Evolutionary conservation across 2,329 filamentous ascomycete species (phyloP).

Genomic region (Allantophomopsis lycopodina): DNA sequence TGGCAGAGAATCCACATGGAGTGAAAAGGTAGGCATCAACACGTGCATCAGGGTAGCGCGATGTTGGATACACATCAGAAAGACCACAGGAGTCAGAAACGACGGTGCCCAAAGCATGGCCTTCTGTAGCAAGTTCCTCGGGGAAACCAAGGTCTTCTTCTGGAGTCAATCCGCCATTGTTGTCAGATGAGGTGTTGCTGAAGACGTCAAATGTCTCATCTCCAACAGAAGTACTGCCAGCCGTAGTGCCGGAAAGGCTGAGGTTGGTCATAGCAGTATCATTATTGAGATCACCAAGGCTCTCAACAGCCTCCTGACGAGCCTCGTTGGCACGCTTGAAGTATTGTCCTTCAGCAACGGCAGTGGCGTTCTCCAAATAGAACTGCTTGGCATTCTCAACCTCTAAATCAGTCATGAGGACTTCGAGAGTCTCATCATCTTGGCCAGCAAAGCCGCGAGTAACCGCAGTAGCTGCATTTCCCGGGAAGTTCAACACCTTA

Average conservation of each 20-base stretch:
- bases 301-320: conserved; percentile 42
- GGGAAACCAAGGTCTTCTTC: conserved; percentile 45
- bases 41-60: conserved; percentile 79
- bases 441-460: conserved; percentile 13
- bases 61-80: conserved; percentile 74
- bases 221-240: conserved; percentile 14
- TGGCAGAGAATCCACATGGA: conserved; percentile 93
- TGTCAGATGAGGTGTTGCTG: conserved; percentile 55
- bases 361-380: conserved; percentile 71
- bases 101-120: conserved; percentile 82
- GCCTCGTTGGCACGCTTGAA: conserved; percentile 52
- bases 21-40: conserved; percentile 96
- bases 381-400: conserved; percentile 58
- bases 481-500: conserved; percentile 18
- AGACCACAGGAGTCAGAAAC: conserved; percentile 85
- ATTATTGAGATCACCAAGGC: conserved; percentile 43
- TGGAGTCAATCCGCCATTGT: conserved; percentile 40
- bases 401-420: conserved; percentile 61
- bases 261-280: conserved; percentile 26
- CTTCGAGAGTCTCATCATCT: conserved; percentile 65
- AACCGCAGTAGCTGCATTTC: conserved; percentile 15
- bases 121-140: conserved; percentile 77
- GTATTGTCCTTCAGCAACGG: conserved; percentile 72
- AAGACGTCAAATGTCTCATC: conserved; percentile 70
- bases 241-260: conserved; percentile 25